A percentile compares a stretch with the other conserved stretches of the same genome.
phyloP scores from a whole-genome alignment of 2,329 filamentous ascomycete genomes.

The Cladosporium sp. region DNA sequence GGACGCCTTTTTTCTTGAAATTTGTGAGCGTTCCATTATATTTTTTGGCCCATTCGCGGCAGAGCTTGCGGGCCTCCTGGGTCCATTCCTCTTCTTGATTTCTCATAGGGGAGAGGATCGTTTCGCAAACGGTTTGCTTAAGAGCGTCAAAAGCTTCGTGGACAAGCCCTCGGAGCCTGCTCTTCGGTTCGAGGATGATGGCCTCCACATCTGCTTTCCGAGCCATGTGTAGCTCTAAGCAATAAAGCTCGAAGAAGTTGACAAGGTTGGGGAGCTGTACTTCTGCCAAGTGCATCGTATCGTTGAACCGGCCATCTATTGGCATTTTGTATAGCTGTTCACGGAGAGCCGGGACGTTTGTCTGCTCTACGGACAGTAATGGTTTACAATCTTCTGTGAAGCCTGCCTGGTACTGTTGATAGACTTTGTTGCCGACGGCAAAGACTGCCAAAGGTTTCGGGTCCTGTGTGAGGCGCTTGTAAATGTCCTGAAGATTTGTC shows the following conservation, averaged over 20 bases:
- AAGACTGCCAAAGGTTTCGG: background rate
- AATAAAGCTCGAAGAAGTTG: conserved; percentile 10
- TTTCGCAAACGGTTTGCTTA: too few relatives aligned
- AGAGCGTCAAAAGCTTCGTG: too few relatives aligned
- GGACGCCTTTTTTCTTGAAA: too few relatives aligned
- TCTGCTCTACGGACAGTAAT: conserved; percentile 14
- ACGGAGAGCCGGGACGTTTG: conserved; percentile 13
- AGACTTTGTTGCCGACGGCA: background rate
- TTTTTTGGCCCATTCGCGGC: too few relatives aligned
- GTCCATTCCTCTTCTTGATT: too few relatives aligned
- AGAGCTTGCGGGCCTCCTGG: too few relatives aligned
- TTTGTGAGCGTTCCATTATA: too few relatives aligned
- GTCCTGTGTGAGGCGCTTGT: background rate
- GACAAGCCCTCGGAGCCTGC: too few relatives aligned
- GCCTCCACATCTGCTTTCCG: conserved; percentile 3
- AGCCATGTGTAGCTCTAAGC: background rate
- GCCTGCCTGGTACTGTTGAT: conserved; percentile 11
- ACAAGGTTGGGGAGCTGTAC: conserved; percentile 7
- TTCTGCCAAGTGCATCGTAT: conserved; percentile 8
- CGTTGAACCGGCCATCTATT: conserved; percentile 14
- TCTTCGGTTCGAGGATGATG: too few relatives aligned
- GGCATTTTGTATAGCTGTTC: conserved; percentile 6
- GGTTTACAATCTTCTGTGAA: conserved; percentile 8
- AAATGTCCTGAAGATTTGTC: background rate
- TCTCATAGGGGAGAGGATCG: too few relatives aligned